Evolutionary conservation across 2,329 filamentous ascomycete species (phyloP).

Genomic region (Orbilia brochopaga): DNA sequence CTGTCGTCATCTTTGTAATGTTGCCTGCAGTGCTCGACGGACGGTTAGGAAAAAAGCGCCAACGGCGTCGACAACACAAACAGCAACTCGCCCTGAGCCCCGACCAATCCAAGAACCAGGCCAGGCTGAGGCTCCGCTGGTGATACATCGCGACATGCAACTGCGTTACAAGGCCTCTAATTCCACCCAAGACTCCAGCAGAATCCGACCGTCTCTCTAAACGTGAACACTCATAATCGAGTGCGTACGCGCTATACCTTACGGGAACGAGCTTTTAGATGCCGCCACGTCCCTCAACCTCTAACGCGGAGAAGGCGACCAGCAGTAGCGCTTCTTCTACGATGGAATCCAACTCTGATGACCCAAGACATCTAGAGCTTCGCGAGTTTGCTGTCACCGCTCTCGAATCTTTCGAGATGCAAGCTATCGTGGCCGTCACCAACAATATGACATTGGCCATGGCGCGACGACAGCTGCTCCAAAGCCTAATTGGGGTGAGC

Average conservation of each 20-base stretch:
- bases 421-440: constrained; percentile 38
- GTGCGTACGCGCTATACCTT: neutral
- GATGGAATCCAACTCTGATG: constrained; percentile 35
- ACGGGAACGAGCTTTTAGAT: neutral
- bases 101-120: too few relatives aligned
- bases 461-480: constrained; percentile 40
- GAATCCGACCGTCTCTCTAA: neutral
- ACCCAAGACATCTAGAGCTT: constrained; percentile 40
- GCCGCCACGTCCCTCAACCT: constrained; percentile 21
- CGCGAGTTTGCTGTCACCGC: constrained; percentile 45
- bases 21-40: constrained; percentile 15
- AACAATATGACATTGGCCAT: constrained; percentile 35
- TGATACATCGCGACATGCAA: too few relatives aligned
- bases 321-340: constrained; percentile 35
- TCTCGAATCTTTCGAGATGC: constrained; percentile 46
- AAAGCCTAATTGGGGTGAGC: constrained; percentile 32
- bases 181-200: too few relatives aligned
- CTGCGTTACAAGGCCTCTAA: too few relatives aligned
- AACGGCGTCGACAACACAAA: constrained; percentile 36
- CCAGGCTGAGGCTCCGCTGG: too few relatives aligned
- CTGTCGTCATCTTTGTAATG: constrained; percentile 28
- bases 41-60: neutral
- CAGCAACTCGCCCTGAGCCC: neutral
- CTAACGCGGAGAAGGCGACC: constrained; percentile 17
- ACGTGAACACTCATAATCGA: neutral